Evolutionary conservation across 768 basidiomycete genomes (phyloP).

Genomic region (Pleurotus tuber-regium): DNA sequence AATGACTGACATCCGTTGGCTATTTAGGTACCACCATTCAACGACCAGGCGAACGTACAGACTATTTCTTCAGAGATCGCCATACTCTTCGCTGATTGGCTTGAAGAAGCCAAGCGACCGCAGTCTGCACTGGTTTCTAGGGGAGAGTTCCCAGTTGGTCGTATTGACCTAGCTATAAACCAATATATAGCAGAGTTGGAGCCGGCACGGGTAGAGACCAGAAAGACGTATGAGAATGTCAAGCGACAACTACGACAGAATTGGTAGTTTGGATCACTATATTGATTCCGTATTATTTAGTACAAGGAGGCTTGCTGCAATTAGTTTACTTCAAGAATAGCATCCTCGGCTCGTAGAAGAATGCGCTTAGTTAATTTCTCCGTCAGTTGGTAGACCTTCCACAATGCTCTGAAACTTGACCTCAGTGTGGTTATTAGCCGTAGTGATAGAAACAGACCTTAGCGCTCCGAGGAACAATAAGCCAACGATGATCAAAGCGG

Average conservation of each 20-base stretch:
- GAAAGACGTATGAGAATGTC: conserved; percentile 61
- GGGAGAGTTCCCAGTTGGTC: conserved; percentile 73
- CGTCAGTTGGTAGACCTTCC: conserved; percentile 67
- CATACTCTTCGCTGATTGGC: conserved; percentile 76
- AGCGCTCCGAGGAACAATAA: conserved; percentile 61
- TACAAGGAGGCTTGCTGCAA: background rate
- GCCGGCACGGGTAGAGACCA: conserved; percentile 59
- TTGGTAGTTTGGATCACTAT: conserved; percentile 55
- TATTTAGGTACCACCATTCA: conserved; percentile 76
- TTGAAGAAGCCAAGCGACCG: conserved; percentile 72
- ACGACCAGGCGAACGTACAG: conserved; percentile 76
- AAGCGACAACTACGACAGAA: conserved; percentile 69
- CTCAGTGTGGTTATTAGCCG: conserved; percentile 11
- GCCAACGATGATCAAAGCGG: conserved; percentile 60
- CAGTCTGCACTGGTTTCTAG: conserved; percentile 59
- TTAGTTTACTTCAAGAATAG: conserved; percentile 72
- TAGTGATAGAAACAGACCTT: conserved; percentile 37
- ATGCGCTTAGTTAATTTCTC: conserved; percentile 55
- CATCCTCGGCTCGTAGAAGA: conserved; percentile 72
- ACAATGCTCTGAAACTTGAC: conserved; percentile 52
- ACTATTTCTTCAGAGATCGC: conserved; percentile 81
- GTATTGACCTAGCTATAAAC: conserved; percentile 70
- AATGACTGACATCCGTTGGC: conserved; percentile 5
- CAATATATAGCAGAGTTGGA: conserved; percentile 74
- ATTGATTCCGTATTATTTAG: background rate